Evolutionary conservation across 116 monocot genomes (phyloP), one percentile per base, ranked within the genome.

Genomic region (Posidonia oceanica): DNA sequence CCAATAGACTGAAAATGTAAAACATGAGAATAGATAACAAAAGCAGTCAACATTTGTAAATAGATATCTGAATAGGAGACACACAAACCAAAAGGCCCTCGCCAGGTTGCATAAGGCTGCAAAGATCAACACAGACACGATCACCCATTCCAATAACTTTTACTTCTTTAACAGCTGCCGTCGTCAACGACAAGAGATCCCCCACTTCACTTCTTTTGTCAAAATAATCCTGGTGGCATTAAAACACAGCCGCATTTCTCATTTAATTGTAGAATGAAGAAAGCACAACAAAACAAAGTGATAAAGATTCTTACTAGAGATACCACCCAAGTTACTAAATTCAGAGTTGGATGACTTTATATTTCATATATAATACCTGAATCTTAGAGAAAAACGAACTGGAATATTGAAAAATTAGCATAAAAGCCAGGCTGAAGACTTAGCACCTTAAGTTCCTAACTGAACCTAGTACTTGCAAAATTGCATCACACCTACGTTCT

Each of bases 71-170:
- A 16, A 39, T 23, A 54, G 14, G 36, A 68, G 36, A 68, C 29
- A 29, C 29, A 29, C 78, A 71, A 67, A 93, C 93, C 86, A 93
- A 66, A 72, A 93, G 84, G 54, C 93, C 93, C 86, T 93, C 86
- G 29, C 93, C 93, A 3, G 93, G 93, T 70, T 58, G 77, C 86
- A 93, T 93, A 71, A 93, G 68, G 73, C 82, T 88, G 71, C 93
- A 93, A 56, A 93, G 88, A 80, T 93, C 93, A 22, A 93, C 86
- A 69, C 93, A 93, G 7, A 88, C 93, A 66, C 88, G 83, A 68
- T 93, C 86, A 60, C 93, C 93, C 93, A 88, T 88, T 71, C 93
- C 89, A 53, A 82, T 76, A 12, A 79, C 74, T 73, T 84, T 72
- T 52, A 86, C 76, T 39, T 67, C 58, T 59, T 81, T 83, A 65